Evolutionary conservation across 148 eudicot species (phyloP).

Genomic region (Chenopodium album): DNA sequence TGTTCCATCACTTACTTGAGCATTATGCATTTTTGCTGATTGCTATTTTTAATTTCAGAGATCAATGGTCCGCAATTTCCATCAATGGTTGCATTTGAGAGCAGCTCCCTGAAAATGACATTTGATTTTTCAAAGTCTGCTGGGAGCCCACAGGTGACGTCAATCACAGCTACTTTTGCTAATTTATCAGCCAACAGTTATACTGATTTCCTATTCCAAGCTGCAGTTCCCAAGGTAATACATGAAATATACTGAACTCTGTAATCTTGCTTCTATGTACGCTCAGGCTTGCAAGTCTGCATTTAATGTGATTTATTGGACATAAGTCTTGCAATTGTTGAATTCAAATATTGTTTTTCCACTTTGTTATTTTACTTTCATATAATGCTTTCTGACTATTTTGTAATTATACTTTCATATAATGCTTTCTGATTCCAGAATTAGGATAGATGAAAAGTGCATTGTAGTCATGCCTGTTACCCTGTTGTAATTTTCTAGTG

Average conservation of each 20-base stretch:
- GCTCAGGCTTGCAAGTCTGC: constrained; percentile 10
- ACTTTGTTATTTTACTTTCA: no score
- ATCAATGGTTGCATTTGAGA: constrained; percentile 79
- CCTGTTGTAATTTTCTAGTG: no score
- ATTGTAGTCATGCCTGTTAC: no score
- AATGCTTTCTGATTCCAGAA: no score
- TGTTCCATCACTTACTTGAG: background rate
- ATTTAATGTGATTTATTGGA: background rate
- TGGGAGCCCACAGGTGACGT: constrained; percentile 64
- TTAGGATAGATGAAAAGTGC: no score
- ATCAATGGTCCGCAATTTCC: constrained; percentile 65
- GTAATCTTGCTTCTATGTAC: background rate
- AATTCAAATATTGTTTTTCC: no score
- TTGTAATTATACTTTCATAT: no score
- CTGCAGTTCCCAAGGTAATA: constrained; percentile 96
- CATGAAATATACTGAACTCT: constrained; percentile 2
- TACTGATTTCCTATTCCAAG: constrained; percentile 84
- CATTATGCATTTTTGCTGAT: constrained; percentile 14
- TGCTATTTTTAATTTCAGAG: constrained; percentile 43
- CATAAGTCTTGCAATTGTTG: background rate
- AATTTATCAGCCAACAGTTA: constrained; percentile 61
- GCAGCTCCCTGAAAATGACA: constrained; percentile 66
- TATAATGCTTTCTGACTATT: no score
- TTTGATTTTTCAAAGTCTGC: constrained; percentile 77
- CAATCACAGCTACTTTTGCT: constrained; percentile 62